Evolutionary conservation across 1,284 basidiomycete species (phyloP).

Genomic region (Phylloporus sp.): DNA sequence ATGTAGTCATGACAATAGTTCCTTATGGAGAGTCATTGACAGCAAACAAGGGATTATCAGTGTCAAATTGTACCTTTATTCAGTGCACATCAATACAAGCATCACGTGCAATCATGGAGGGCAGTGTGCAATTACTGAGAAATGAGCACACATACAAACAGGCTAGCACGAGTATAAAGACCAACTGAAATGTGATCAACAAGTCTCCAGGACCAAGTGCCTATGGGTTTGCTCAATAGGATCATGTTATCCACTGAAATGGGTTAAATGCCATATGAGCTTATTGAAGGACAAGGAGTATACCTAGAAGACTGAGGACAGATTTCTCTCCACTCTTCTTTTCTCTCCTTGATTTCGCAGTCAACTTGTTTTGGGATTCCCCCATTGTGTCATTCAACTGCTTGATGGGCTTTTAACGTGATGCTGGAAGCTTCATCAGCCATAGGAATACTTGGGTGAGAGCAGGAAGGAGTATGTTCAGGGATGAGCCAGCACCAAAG

Average conservation of each 20-base stretch:
- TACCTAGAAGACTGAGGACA: constrained; percentile 44
- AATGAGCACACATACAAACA: too few relatives aligned
- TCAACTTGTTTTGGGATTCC: constrained; percentile 50
- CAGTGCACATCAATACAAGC: too few relatives aligned
- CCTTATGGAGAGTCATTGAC: too few relatives aligned
- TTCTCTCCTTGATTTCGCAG: constrained; percentile 48
- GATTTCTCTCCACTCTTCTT: constrained; percentile 50
- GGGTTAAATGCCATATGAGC: constrained; percentile 32
- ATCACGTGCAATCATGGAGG: too few relatives aligned
- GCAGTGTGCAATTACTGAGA: too few relatives aligned
- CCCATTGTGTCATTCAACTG: constrained; percentile 46
- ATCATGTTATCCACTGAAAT: too few relatives aligned
- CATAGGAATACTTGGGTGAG: constrained; percentile 49
- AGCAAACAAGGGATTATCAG: too few relatives aligned
- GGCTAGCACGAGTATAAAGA: too few relatives aligned
- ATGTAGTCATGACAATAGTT: too few relatives aligned
- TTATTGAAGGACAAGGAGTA: too few relatives aligned
- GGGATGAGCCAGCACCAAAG: constrained; percentile 31
- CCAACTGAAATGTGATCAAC: constrained; percentile 48
- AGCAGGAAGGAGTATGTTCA: constrained; percentile 41
- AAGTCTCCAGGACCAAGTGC: constrained; percentile 40
- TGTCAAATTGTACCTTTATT: too few relatives aligned
- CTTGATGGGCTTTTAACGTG: constrained; percentile 39
- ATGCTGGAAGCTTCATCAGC: constrained; percentile 48
- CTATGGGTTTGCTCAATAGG: constrained; percentile 48